These are phyloP conservation scores for Firmiana major DNA, from an alignment of 345 rosid genomes.

Conservation along the genomic window DNA sequence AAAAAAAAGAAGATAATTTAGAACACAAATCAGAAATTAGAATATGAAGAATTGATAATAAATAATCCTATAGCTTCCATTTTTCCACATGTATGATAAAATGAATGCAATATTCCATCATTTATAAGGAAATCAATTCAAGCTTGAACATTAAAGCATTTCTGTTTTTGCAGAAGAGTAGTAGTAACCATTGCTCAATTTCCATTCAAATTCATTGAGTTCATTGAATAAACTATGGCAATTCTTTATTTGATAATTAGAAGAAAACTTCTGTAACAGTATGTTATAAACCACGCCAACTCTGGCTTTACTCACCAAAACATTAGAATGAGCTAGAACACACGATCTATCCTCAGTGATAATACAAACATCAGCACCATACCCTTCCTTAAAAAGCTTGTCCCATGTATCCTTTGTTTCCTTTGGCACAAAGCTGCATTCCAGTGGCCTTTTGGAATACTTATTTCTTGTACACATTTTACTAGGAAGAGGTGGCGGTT, in stretches of 20 bases:
- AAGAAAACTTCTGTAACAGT: background rate
- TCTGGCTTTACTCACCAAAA: conserved; percentile 57
- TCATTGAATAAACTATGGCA: background rate
- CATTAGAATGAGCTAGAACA: conserved; percentile 54
- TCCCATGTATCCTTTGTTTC: conserved; percentile 65
- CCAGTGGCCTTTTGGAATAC: conserved; percentile 21
- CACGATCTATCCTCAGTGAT: conserved; percentile 34
- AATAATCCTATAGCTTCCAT: background rate
- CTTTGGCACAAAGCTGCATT: conserved; percentile 36
- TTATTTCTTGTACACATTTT: conserved; percentile 24
- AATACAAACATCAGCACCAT: conserved; percentile 58
- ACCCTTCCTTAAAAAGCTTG: conserved; percentile 58
- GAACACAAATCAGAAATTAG: background rate
- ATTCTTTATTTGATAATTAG: background rate
- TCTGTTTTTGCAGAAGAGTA: background rate
- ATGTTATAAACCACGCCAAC: background rate
- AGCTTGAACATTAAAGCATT: background rate
- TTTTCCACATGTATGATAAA: background rate
- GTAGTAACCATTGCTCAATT: background rate
- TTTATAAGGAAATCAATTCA: background rate
- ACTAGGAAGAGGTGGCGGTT: conserved; percentile 61
- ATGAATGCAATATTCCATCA: background rate
- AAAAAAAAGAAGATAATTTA: conserved; percentile 4
- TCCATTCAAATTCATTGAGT: background rate
- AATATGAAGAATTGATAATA: background rate